Evolutionary conservation across 805 yeast genomes (phyloP).

Genomic region (Cyberlindnera amylophila): DNA sequence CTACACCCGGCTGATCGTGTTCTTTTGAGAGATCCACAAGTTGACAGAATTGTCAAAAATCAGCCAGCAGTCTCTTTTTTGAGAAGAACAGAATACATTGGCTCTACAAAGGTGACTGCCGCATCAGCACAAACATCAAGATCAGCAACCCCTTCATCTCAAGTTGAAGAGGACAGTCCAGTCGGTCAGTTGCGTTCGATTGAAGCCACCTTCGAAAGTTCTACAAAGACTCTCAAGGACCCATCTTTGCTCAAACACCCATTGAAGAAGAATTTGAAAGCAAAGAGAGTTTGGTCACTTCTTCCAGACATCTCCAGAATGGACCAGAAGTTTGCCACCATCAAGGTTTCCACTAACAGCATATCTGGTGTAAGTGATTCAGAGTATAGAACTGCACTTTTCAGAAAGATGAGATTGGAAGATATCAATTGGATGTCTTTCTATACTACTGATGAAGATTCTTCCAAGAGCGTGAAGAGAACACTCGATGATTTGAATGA

Average conservation of each 20-base stretch:
- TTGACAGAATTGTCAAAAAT: slow-evolving; percentile 32
- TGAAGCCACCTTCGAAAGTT: slow-evolving; percentile 72
- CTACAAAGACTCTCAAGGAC: slow-evolving; percentile 44
- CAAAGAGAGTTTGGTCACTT: slow-evolving; percentile 74
- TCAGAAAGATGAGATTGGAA: slow-evolving; percentile 67
- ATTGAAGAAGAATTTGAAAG: slow-evolving; percentile 62
- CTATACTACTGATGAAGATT: slow-evolving; percentile 47
- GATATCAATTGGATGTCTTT: slow-evolving; percentile 76
- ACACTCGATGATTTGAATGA: slow-evolving; percentile 48
- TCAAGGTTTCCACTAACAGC: slow-evolving; percentile 47
- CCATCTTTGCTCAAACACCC: slow-evolving; percentile 66
- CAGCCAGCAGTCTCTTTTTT: slow-evolving; percentile 63
- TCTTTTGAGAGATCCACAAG: slow-evolving; percentile 75
- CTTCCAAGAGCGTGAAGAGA: slow-evolving; percentile 36
- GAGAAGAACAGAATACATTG: slow-evolving; percentile 89
- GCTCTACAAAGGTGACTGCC: slow-evolving; percentile 7
- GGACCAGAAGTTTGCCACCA: slow-evolving; percentile 68
- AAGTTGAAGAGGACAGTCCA: slow-evolving; percentile 41
- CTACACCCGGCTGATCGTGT: slow-evolving; percentile 77
- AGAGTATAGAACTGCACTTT: slow-evolving; percentile 50
- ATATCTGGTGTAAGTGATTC: slow-evolving; percentile 6
- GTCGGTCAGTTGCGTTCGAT: slow-evolving; percentile 63
- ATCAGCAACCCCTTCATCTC: slow-evolving; percentile 13
- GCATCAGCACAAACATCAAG: slow-evolving; percentile 12
- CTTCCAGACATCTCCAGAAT: slow-evolving; percentile 89